Evolutionary conservation across 192 early-diverging fungal genomes (phyloP), one percentile per base, ranked within the genome.

Genomic region (Umbelopsis vinacea): DNA sequence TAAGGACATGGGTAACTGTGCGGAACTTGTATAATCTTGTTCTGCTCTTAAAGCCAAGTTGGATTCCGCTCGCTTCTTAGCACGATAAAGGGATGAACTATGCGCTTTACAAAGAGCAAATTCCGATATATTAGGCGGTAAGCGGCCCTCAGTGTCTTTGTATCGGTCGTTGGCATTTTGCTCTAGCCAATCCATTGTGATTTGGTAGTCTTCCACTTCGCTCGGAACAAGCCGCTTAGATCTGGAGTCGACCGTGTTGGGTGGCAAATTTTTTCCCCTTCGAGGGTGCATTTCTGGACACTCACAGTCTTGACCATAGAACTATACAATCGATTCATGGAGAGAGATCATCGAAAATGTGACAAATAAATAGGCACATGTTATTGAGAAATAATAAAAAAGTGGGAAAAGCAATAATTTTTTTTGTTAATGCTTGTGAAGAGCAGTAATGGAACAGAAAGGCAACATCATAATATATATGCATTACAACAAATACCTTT

Each of bases 51-150:
- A 29, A 12, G 57, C 57, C 17, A 63, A 3, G 35, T 37, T 63
- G 26, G 35, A 29, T 63, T 63, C 57, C 33, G 57, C 57, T 60
- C 69, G 66, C 63, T 77, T 81, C 67, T 74, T 81, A 35, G 79
- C 75, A 43, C 79, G 57, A 52, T 81, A 81, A 37, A 81, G 52
- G 19, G 79, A 73, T 45, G 71, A 74, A 19, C 72, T 74, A 29
- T 81, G 79, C 26, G 79, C 79, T 46, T 81, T 81, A 53, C 79
- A 81, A 23, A 81, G 79, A 43, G 72, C 70, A 46, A 81, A 75
- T 43, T 81, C 79, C 19, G 68, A 29, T 26, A 74, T 68, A 35
- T 74, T 53, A 37, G 21, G 40, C 6, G 76, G 70, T 9, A 73
- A 73, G n/a, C 33, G 52, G 4, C 72, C 67, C 6, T 73, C 53